Conservation (phyloP, 176 grass and related monocot species). For the Oryza brachyantha region DNA sequence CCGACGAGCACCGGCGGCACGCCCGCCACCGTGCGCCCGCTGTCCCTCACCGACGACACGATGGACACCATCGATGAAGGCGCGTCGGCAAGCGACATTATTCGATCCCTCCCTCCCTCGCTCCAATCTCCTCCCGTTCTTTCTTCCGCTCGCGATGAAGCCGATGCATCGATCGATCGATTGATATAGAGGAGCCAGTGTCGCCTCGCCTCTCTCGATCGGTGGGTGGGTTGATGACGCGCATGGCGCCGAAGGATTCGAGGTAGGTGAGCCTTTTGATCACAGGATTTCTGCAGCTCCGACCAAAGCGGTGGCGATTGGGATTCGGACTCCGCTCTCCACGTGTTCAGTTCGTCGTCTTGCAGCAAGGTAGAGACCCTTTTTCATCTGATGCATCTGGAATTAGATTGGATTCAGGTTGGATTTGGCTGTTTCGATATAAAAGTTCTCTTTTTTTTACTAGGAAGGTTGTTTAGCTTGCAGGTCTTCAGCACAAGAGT, state of each 20-base stretch:
- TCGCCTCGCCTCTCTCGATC: background rate
- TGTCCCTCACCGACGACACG: background rate
- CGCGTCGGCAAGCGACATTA: background rate
- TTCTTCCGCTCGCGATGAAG: background rate
- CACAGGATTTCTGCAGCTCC: background rate
- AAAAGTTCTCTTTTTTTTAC: too few species aligned
- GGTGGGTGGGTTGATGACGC: background rate
- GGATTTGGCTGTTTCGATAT: background rate
- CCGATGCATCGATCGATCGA: background rate
- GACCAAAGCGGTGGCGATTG: background rate
- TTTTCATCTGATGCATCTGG: background rate
- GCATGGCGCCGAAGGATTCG: background rate
- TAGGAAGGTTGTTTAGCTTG: background rate
- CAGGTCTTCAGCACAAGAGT: background rate
- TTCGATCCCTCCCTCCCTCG: too few species aligned
- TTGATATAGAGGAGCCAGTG: background rate
- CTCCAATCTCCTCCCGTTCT: background rate
- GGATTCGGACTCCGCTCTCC: background rate
- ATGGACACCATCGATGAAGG: background rate
- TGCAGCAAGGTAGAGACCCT: background rate
- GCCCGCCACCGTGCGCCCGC: background rate
- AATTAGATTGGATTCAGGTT: background rate
- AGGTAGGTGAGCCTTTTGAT: background rate
- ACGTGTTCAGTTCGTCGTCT: background rate
- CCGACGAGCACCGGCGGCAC: background rate